Evolutionary conservation across 1,284 basidiomycete genomes (phyloP).

Genomic region (Cryptococcus sp.): DNA sequence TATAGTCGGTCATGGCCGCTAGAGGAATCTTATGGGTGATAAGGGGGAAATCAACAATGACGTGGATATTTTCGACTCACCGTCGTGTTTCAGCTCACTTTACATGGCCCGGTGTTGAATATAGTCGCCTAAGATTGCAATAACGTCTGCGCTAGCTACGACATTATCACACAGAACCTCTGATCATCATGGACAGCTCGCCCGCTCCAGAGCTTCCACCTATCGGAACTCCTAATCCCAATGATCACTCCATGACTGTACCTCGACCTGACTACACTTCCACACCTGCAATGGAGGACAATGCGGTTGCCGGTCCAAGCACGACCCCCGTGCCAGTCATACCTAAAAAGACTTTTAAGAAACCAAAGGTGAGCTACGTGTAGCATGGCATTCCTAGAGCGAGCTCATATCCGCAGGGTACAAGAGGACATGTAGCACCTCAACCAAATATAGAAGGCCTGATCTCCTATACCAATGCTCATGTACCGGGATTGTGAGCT

Average conservation of each 20-base stretch:
- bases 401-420: neutral
- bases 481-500: slow-evolving; percentile 34
- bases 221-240: neutral
- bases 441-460: slow-evolving; percentile 20
- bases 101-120: no score
- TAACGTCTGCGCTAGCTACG: no score
- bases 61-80: no score
- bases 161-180: no score
- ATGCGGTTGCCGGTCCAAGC: slow-evolving; percentile 6
- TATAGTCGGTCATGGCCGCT: no score
- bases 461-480: slow-evolving; percentile 34
- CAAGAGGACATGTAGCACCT: no score
- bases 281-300: slow-evolving; percentile 3
- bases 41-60: no score
- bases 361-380: neutral
- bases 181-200: slow-evolving; percentile 2
- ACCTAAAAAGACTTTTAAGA: neutral
- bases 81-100: no score
- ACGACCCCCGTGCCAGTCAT: slow-evolving; percentile 1
- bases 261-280: slow-evolving; percentile 12
- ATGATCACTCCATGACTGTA: neutral
- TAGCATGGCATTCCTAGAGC: neutral
- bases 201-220: neutral
- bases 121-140: no score
- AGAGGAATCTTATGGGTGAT: no score